Conservation (phyloP, 495 filamentous ascomycete genomes). For the Apiosordaria backusii region DNA sequence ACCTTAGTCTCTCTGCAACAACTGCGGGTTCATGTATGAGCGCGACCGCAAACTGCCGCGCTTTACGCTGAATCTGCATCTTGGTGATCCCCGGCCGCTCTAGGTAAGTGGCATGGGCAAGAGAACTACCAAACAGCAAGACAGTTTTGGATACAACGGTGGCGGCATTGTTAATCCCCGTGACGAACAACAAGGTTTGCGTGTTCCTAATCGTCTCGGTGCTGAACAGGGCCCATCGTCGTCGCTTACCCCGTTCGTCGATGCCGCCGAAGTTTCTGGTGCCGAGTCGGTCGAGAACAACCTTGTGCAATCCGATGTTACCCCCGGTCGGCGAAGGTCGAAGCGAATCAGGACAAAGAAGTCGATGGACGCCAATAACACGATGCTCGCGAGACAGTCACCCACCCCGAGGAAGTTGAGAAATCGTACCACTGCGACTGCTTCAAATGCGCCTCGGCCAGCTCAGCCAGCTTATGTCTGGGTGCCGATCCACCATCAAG, state of each 20-base stretch:
- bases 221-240: not conserved
- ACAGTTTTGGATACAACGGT: not conserved
- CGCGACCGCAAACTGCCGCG: slow-evolving; percentile 79
- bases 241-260: not conserved
- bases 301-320: not conserved
- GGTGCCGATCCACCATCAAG: not conserved
- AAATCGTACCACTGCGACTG: not conserved
- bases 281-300: not conserved
- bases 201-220: not conserved
- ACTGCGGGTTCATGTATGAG: slow-evolving; percentile 87
- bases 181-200: not conserved
- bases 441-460: not conserved
- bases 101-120: slow-evolving; percentile 24
- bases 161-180: not conserved
- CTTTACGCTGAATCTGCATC: slow-evolving; percentile 76
- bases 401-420: not conserved
- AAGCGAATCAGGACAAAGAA: not conserved
- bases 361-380: not conserved
- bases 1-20: slow-evolving; percentile 92
- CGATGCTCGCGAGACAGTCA: not conserved
- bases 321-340: not conserved
- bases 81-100: slow-evolving; percentile 36
- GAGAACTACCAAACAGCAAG: not conserved
- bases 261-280: not conserved
- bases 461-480: not conserved